Conservation (phyloP, 169 alveolate species). For the Cyclospora cayetanensis region DNA sequence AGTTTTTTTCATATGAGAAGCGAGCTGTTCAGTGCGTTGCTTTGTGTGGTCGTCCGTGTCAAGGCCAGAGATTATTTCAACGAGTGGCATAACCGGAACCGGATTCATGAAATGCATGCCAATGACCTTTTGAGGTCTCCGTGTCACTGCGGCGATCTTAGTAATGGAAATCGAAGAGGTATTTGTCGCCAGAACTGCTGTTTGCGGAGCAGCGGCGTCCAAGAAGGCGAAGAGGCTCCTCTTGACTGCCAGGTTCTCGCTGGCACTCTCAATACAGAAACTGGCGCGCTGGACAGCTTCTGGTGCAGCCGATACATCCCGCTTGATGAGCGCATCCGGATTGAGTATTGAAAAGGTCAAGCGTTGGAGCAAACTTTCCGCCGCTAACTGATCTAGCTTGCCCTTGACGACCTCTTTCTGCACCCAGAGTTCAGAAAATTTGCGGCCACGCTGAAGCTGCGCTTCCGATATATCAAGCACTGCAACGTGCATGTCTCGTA, state of each 20-base stretch:
- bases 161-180: constrained; percentile 89
- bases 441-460: constrained; percentile 74
- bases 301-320: background rate
- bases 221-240: constrained; percentile 75
- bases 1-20: constrained; percentile 1
- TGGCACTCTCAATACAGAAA: constrained; percentile 82
- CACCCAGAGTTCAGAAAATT: constrained; percentile 80
- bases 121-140: constrained; percentile 81
- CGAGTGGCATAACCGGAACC: constrained; percentile 91
- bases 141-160: constrained; percentile 86
- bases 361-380: background rate
- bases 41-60: constrained; percentile 83
- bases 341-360: background rate
- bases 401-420: constrained; percentile 81
- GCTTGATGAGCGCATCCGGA: background rate
- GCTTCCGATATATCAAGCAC: constrained; percentile 78
- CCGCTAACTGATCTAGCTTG: constrained; percentile 78
- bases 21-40: constrained; percentile 71
- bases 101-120: constrained; percentile 95
- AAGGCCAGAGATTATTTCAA: constrained; percentile 85
- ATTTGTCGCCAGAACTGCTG: constrained; percentile 87
- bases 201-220: constrained; percentile 71
- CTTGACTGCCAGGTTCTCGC: constrained; percentile 83
- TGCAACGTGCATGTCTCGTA: constrained; percentile 76
- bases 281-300: constrained; percentile 77